A percentile compares a stretch with the other conserved stretches of the same genome.
Conservation (phyloP, 192 early-diverging fungal genomes). For the Backusella sp. region DNA sequence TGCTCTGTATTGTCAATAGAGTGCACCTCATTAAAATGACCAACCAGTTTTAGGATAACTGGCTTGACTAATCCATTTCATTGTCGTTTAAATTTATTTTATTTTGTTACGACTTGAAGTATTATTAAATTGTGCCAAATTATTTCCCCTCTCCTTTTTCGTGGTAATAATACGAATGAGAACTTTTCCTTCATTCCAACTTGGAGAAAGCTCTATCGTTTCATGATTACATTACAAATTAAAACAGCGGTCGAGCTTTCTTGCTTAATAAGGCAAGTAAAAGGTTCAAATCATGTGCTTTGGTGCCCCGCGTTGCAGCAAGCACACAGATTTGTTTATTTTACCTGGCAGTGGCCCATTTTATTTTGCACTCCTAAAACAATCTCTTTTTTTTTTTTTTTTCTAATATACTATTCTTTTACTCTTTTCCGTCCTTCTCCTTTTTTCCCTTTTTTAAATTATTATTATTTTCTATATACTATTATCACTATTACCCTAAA, state of each 20-base stretch:
- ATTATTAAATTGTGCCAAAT: too few species aligned
- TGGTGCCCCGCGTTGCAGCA: slow-evolving; percentile 7
- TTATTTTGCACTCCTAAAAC: not conserved
- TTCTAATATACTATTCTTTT: not conserved
- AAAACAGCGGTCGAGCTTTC: not conserved
- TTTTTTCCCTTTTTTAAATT: not conserved
- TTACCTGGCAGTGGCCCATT: not conserved
- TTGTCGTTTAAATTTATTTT: too few species aligned
- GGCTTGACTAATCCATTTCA: too few species aligned
- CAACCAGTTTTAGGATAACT: too few species aligned
- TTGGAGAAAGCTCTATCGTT: too few species aligned
- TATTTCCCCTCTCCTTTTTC: too few species aligned
- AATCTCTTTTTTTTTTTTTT: not conserved
- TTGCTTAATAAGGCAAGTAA: not conserved
- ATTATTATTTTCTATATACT: not conserved
- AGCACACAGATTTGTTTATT: not conserved
- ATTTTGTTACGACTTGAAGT: too few species aligned
- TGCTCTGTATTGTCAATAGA: too few species aligned
- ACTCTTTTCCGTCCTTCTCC: not conserved
- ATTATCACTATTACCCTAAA: not conserved
- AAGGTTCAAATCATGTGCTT: slow-evolving; percentile 4
- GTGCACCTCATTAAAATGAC: too few species aligned
- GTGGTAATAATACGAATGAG: too few species aligned
- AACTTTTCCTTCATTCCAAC: too few species aligned
- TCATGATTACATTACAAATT: not conserved